These are phyloP conservation scores for Sporisorium iseilematis-ciliati DNA, from an alignment of 1,284 basidiomycete genomes.

Conservation along the genomic window DNA sequence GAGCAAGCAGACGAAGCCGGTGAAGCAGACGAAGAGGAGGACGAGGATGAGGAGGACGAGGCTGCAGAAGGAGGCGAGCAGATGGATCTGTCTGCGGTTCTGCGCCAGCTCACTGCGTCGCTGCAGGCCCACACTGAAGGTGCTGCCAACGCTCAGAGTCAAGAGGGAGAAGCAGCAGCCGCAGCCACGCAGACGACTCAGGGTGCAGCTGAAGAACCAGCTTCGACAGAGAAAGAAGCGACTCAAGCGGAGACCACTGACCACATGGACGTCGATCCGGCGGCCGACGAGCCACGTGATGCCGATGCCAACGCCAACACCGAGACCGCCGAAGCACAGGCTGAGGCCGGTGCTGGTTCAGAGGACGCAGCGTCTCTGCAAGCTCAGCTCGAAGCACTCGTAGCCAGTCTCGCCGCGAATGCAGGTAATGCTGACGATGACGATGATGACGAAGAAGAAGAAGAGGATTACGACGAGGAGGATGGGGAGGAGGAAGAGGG, in stretches of 20 bases:
- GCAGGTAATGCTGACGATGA: conserved; percentile 38
- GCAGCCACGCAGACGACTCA: conserved; percentile 1
- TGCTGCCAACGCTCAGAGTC: conserved; percentile 12
- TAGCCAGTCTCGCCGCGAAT: conserved; percentile 54
- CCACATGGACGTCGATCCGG: conserved; percentile 28
- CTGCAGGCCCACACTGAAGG: conserved; percentile 44
- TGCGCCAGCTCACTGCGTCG: conserved; percentile 59
- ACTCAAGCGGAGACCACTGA: conserved; percentile 1
- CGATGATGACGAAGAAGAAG: conserved; percentile 32
- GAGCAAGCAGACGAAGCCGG: conserved; percentile 18
- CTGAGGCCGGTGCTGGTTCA: not conserved
- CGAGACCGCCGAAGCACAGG: not conserved
- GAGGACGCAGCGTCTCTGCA: conserved; percentile 46
- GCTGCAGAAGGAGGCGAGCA: conserved; percentile 29
- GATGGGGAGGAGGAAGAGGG: conserved; percentile 9
- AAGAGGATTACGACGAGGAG: conserved; percentile 9
- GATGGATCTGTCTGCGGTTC: conserved; percentile 51
- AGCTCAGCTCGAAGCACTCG: conserved; percentile 56
- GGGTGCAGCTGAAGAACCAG: not conserved
- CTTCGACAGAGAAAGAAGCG: conserved; percentile 4
- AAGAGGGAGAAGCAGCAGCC: conserved; percentile 2
- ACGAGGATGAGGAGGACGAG: conserved; percentile 23
- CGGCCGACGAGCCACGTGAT: conserved; percentile 8
- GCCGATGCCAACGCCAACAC: not conserved
- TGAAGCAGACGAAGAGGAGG: conserved; percentile 23